A percentile compares a stretch with the other conserved stretches of the same genome.
phyloP scores from a whole-genome alignment of 2,329 filamentous ascomycete species.

The Onygenales sp. region DNA sequence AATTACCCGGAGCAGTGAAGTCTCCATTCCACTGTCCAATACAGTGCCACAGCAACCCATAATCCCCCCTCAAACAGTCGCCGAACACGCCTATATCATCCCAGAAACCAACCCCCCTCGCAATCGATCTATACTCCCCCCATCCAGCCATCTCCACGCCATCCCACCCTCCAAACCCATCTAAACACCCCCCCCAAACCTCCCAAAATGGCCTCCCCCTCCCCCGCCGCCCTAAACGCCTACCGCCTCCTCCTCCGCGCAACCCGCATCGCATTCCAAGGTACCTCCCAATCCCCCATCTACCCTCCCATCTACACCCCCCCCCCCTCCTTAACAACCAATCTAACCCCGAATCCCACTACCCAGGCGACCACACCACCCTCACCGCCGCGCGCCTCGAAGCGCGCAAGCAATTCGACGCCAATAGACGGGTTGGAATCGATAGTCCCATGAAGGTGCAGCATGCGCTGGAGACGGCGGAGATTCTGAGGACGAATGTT shows the following conservation, averaged over 20 bases:
- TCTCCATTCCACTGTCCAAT: too few relatives aligned
- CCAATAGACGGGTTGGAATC: constrained; percentile 52
- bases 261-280: constrained; percentile 58
- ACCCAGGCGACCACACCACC: constrained; percentile 57
- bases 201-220: constrained; percentile 22
- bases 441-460: constrained; percentile 57
- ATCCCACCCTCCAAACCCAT: neutral
- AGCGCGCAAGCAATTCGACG: constrained; percentile 65
- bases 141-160: neutral
- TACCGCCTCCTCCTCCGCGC: constrained; percentile 18
- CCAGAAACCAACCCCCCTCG: too few relatives aligned
- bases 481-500: constrained; percentile 70
- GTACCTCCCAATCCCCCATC: constrained; percentile 35
- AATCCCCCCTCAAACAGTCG: too few relatives aligned
- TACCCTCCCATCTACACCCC: neutral
- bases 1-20: too few relatives aligned
- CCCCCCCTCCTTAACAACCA: too few relatives aligned
- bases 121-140: too few relatives aligned
- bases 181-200: neutral
- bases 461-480: constrained; percentile 74
- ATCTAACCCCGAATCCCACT: neutral
- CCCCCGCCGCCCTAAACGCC: constrained; percentile 18
- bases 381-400: constrained; percentile 62
- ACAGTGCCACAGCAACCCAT: too few relatives aligned
- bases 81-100: too few relatives aligned